A percentile compares a stretch with the other conserved stretches of the same genome.
These are phyloP conservation scores for Yarrowia yakushimensis DNA, from an alignment of 805 yeast species.

Conservation along the genomic window DNA sequence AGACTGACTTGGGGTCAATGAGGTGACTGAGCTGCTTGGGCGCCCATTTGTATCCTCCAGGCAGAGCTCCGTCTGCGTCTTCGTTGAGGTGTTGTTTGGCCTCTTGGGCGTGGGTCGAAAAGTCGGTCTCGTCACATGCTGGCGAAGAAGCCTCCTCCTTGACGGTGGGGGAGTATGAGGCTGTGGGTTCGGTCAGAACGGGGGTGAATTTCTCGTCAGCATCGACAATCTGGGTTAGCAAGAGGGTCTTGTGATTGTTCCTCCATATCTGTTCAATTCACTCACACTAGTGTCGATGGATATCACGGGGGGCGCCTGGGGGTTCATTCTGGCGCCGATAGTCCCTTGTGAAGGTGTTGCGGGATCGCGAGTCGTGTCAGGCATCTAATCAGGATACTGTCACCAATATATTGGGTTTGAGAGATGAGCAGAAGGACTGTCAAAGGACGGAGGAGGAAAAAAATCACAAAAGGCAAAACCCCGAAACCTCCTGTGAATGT, in stretches of 20 bases:
- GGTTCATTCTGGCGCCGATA: background rate
- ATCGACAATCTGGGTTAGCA: conserved; percentile 17
- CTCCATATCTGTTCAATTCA: background rate
- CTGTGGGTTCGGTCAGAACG: background rate
- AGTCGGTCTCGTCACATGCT: background rate
- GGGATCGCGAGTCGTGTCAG: background rate
- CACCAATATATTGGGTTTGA: background rate
- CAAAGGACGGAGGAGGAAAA: background rate
- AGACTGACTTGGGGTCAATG: conserved; percentile 41
- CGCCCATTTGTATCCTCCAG: conserved; percentile 20
- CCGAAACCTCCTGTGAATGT: background rate
- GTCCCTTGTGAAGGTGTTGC: background rate
- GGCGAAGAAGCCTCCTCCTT: conserved; percentile 2
- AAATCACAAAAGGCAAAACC: background rate
- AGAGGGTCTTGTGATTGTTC: background rate
- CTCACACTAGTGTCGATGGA: conserved; percentile 25
- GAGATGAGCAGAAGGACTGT: background rate
- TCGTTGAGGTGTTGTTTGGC: conserved; percentile 14
- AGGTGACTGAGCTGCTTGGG: conserved; percentile 33
- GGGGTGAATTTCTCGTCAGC: conserved; percentile 5
- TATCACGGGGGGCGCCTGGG: conserved; percentile 22
- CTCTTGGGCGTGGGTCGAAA: background rate
- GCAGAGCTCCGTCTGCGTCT: background rate
- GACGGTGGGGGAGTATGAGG: conserved; percentile 6
- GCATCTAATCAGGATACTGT: background rate